phyloP scores from a whole-genome alignment of 441 rosid species.

The Bruguiera hainesii region DNA sequence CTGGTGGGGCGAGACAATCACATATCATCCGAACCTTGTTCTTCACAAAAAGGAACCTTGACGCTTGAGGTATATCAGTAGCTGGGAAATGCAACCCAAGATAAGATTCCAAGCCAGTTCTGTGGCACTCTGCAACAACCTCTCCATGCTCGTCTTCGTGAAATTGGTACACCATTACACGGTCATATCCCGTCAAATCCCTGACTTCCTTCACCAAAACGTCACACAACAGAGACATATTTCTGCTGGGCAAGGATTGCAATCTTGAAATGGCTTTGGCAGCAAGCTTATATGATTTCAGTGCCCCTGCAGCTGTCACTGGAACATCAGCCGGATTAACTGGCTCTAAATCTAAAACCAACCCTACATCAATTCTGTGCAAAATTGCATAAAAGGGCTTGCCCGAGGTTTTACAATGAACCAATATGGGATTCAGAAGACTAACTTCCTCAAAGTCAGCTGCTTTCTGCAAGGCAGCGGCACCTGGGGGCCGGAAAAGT shows the following conservation, averaged over 20 bases:
- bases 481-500: slow-evolving; percentile 55
- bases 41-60: slow-evolving; percentile 75
- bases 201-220: slow-evolving; percentile 72
- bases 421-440: slow-evolving; percentile 65
- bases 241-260: slow-evolving; percentile 76
- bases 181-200: slow-evolving; percentile 70
- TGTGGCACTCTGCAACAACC: slow-evolving; percentile 60
- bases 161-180: slow-evolving; percentile 82
- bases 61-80: slow-evolving; percentile 89
- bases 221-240: slow-evolving; percentile 54
- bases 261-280: slow-evolving; percentile 73
- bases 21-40: slow-evolving; percentile 88
- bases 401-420: slow-evolving; percentile 61
- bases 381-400: slow-evolving; percentile 81
- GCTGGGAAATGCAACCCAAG: slow-evolving; percentile 88
- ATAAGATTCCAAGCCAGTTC: slow-evolving; percentile 60
- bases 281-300: slow-evolving; percentile 79
- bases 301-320: slow-evolving; percentile 76
- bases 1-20: slow-evolving; percentile 59
- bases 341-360: slow-evolving; percentile 80
- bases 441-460: slow-evolving; percentile 59
- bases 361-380: slow-evolving; percentile 71
- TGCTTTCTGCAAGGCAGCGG: slow-evolving; percentile 65
- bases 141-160: slow-evolving; percentile 95
- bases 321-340: slow-evolving; percentile 78